Conservation (phyloP, 116 monocot species). For the Iris pallida region DNA sequence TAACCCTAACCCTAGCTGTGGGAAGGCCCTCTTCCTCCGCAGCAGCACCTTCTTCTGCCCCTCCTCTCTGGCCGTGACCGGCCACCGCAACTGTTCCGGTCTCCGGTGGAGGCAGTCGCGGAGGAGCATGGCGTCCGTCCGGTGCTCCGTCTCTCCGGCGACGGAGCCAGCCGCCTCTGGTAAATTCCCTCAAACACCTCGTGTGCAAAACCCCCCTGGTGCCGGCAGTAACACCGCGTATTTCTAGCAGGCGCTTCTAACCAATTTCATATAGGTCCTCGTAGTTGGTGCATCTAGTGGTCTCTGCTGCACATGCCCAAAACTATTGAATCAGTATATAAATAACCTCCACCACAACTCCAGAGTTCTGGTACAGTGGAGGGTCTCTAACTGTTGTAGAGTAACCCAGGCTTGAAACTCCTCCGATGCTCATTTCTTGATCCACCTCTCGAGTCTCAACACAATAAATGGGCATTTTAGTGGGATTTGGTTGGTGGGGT, state of each 20-base stretch:
- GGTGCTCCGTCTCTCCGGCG: conserved; percentile 44
- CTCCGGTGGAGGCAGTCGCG: conserved; percentile 11
- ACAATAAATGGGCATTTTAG: too few relatives aligned
- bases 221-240: not conserved
- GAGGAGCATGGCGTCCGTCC: conserved; percentile 9
- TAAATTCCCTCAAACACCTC: not conserved
- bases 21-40: not conserved
- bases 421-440: too few relatives aligned
- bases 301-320: not conserved
- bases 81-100: not conserved
- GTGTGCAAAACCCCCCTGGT: not conserved
- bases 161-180: conserved; percentile 39
- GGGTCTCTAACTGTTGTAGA: too few relatives aligned
- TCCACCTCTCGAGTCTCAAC: too few relatives aligned
- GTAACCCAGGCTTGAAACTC: too few relatives aligned
- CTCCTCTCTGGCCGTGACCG: not conserved
- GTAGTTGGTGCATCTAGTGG: not conserved
- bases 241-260: not conserved
- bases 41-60: conserved; percentile 12
- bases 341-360: too few relatives aligned
- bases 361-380: too few relatives aligned
- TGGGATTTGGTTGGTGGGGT: too few relatives aligned
- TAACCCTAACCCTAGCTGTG: conserved; percentile 8
- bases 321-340: not conserved
- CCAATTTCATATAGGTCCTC: not conserved